Conservation (phyloP, 1,139 yeast genomes). For the Candida dubliniensis region DNA sequence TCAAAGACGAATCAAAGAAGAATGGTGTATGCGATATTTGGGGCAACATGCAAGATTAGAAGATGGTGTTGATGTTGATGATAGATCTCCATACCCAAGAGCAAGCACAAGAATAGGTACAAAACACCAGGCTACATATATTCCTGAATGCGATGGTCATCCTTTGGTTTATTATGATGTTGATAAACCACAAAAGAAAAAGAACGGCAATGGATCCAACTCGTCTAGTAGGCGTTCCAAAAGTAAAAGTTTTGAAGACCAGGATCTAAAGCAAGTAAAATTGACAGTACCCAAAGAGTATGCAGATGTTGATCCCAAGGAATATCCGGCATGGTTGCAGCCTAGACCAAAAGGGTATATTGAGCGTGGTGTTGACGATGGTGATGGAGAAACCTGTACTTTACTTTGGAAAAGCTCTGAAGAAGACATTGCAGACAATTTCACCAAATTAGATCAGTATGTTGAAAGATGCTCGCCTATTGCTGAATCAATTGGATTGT, state of each 20-base stretch:
- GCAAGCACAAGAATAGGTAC: slow-evolving; percentile 79
- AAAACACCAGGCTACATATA: slow-evolving; percentile 66
- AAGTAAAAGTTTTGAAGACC: slow-evolving; percentile 22
- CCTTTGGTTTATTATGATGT: slow-evolving; percentile 68
- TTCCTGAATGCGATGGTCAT: slow-evolving; percentile 62
- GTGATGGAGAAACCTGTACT: slow-evolving; percentile 53
- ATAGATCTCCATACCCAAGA: slow-evolving; percentile 73
- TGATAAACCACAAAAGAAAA: slow-evolving; percentile 20
- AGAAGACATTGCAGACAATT: slow-evolving; percentile 29
- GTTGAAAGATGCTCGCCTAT: slow-evolving; percentile 53
- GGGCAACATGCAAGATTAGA: slow-evolving; percentile 77
- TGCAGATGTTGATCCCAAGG: slow-evolving; percentile 38
- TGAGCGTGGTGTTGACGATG: slow-evolving; percentile 81
- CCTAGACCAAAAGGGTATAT: slow-evolving; percentile 76
- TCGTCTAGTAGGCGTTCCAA: slow-evolving; percentile 11
- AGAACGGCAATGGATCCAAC: slow-evolving; percentile 8
- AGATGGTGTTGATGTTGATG: slow-evolving; percentile 78
- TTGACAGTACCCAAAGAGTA: slow-evolving; percentile 51
- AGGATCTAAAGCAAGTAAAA: slow-evolving; percentile 31
- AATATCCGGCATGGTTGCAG: slow-evolving; percentile 74
- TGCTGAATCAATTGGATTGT: slow-evolving; percentile 53
- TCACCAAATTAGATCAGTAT: slow-evolving; percentile 50
- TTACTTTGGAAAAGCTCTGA: slow-evolving; percentile 65
- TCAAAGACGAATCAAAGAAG: slow-evolving; percentile 55
- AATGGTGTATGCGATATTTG: slow-evolving; percentile 80